Conservation (phyloP, 345 rosid genomes). For the Salix purpurea region DNA sequence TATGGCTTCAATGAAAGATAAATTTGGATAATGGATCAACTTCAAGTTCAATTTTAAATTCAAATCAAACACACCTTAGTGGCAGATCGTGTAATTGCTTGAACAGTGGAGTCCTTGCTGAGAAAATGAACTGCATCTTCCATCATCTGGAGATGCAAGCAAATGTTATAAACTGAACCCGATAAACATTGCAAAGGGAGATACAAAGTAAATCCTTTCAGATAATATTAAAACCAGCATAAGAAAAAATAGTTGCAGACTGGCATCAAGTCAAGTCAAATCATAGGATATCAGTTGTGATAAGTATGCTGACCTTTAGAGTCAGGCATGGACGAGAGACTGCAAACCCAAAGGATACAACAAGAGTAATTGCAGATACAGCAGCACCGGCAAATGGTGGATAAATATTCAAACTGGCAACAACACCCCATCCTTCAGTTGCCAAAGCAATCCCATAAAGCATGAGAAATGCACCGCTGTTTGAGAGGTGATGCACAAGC, state of each 20-base stretch:
- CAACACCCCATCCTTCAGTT: slow-evolving; percentile 99
- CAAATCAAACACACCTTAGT: slow-evolving; percentile 67
- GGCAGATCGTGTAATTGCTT: slow-evolving; percentile 95
- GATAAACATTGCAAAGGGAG: not conserved
- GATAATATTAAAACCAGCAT: not conserved
- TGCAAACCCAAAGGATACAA: slow-evolving; percentile 97
- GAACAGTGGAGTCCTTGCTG: slow-evolving; percentile 90
- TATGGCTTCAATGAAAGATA: too few species aligned
- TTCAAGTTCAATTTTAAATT: not conserved
- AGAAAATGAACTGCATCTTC: slow-evolving; percentile 98
- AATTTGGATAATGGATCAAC: not conserved
- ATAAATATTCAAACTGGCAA: slow-evolving; percentile 92
- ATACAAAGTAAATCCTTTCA: not conserved
- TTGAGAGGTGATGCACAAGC: slow-evolving; percentile 6
- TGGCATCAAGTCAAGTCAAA: not conserved
- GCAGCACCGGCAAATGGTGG: slow-evolving; percentile 99
- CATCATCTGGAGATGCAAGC: slow-evolving; percentile 67
- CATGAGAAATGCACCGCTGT: slow-evolving; percentile 93
- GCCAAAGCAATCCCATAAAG: slow-evolving; percentile 98
- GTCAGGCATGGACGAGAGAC: slow-evolving; percentile 99
- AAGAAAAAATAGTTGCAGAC: not conserved
- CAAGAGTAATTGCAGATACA: slow-evolving; percentile 94
- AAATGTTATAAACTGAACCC: slow-evolving; percentile 19
- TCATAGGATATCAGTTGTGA: slow-evolving; percentile 2
- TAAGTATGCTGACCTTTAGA: slow-evolving; percentile 60